Conservation (phyloP, 1,139 yeast species). For the Scheffersomyces cryptocercus region DNA sequence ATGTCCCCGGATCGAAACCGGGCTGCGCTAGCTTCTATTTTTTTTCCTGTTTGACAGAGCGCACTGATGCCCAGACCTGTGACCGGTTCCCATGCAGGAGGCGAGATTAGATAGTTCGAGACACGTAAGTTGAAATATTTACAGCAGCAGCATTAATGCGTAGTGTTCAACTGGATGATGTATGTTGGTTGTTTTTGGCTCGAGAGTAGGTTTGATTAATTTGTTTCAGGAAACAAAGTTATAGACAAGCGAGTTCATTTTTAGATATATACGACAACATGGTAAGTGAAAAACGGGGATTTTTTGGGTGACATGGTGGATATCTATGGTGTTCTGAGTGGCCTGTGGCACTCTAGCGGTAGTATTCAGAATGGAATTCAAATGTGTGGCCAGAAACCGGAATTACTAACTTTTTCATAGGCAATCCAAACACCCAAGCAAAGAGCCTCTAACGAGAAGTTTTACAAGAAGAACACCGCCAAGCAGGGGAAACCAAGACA, state of each 20-base stretch:
- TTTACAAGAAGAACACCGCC: conserved; percentile 69
- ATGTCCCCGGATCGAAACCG: conserved; percentile 99
- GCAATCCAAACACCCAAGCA: conserved; percentile 78
- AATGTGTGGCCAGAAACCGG: neutral
- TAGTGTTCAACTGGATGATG: too few relatives aligned
- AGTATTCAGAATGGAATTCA: neutral
- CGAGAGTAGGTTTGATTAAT: too few relatives aligned
- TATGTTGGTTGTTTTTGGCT: too few relatives aligned
- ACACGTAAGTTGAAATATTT: conserved; percentile 1
- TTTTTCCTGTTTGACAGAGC: neutral
- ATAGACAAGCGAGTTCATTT: too few relatives aligned
- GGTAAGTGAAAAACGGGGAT: neutral
- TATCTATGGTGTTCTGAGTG: neutral
- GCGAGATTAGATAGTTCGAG: neutral
- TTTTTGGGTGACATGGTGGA: neutral
- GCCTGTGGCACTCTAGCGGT: neutral
- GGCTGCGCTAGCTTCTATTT: conserved; percentile 75
- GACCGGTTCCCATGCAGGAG: too few relatives aligned
- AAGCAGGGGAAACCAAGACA: conserved; percentile 66
- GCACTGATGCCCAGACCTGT: too few relatives aligned
- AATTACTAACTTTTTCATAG: conserved; percentile 16
- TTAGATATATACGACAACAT: neutral
- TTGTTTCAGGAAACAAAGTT: too few relatives aligned
- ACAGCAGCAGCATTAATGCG: neutral
- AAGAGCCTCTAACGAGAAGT: conserved; percentile 80